A percentile compares a stretch with the other conserved stretches of the same genome.
Evolutionary conservation across 2,329 filamentous ascomycete genomes (phyloP).

Genomic region (Ophiostoma novo-ulmi): DNA sequence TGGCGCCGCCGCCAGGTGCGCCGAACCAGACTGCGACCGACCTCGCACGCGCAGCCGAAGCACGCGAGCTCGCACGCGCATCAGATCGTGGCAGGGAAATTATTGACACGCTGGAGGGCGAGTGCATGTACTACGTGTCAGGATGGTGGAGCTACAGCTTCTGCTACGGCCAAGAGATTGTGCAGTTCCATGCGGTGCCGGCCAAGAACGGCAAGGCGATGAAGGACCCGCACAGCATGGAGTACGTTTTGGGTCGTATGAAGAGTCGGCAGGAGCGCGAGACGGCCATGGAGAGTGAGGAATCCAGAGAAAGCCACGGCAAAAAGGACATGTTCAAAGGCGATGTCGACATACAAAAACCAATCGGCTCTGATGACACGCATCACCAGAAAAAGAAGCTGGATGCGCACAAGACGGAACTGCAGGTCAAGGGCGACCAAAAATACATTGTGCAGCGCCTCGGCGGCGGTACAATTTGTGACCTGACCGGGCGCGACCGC

Average conservation of each 20-base stretch:
- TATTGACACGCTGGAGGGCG: slow-evolving; percentile 67
- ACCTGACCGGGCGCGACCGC: slow-evolving; percentile 74
- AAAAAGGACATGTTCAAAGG: slow-evolving; percentile 22
- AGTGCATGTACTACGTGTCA: slow-evolving; percentile 73
- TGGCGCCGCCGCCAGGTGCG: slow-evolving; percentile 49
- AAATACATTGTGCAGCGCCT: slow-evolving; percentile 81
- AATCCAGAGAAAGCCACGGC: slow-evolving; percentile 9
- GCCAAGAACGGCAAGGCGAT: slow-evolving; percentile 68
- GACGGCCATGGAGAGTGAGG: neutral
- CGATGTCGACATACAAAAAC: slow-evolving; percentile 26
- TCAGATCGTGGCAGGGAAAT: slow-evolving; percentile 75
- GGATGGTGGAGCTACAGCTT: slow-evolving; percentile 98
- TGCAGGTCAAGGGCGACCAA: slow-evolving; percentile 78
- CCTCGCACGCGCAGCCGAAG: slow-evolving; percentile 66
- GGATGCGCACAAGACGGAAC: slow-evolving; percentile 50
- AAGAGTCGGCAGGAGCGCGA: slow-evolving; percentile 8
- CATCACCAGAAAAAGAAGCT: neutral
- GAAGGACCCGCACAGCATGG: slow-evolving; percentile 68
- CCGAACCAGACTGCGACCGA: slow-evolving; percentile 63
- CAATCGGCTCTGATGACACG: slow-evolving; percentile 24
- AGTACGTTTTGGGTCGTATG: slow-evolving; percentile 70
- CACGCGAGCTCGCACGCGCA: slow-evolving; percentile 72
- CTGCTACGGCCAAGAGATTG: slow-evolving; percentile 81
- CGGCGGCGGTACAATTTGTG: slow-evolving; percentile 74
- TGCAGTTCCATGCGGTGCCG: slow-evolving; percentile 82